Evolutionary conservation across 371 early-diverging fungal species (phyloP).

Genomic region (Mucor velutinosus): DNA sequence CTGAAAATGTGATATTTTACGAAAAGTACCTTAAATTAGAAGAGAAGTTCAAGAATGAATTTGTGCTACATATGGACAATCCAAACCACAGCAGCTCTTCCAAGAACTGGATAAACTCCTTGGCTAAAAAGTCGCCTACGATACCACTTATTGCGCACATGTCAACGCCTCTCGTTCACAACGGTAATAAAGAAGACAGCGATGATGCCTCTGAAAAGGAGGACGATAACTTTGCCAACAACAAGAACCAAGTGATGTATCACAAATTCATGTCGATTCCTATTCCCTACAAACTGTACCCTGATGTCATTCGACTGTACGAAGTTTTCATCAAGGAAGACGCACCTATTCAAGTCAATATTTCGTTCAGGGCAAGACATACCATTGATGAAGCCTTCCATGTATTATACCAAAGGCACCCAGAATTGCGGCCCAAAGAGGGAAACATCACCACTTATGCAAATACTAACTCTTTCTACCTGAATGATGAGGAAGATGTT

Average conservation of each 20-base stretch:
- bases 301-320: constrained; percentile 35
- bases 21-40: constrained; percentile 33
- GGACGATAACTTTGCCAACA: neutral
- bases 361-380: constrained; percentile 35
- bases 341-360: constrained; percentile 44
- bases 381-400: constrained; percentile 22
- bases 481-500: neutral
- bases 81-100: neutral
- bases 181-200: neutral
- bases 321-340: constrained; percentile 32
- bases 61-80: neutral
- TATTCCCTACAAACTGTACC: constrained; percentile 15
- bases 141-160: neutral
- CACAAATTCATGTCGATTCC: neutral
- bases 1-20: constrained; percentile 44
- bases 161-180: neutral
- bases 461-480: neutral
- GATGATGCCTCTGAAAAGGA: neutral
- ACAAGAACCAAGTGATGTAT: neutral
- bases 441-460: neutral
- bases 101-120: neutral
- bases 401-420: neutral
- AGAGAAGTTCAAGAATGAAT: constrained; percentile 17
- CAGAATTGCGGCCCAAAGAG: neutral
- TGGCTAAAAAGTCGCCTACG: neutral